These are phyloP conservation scores for Yamadazyma trypodendri DNA, from an alignment of 1,139 yeast genomes.

Conservation along the genomic window DNA sequence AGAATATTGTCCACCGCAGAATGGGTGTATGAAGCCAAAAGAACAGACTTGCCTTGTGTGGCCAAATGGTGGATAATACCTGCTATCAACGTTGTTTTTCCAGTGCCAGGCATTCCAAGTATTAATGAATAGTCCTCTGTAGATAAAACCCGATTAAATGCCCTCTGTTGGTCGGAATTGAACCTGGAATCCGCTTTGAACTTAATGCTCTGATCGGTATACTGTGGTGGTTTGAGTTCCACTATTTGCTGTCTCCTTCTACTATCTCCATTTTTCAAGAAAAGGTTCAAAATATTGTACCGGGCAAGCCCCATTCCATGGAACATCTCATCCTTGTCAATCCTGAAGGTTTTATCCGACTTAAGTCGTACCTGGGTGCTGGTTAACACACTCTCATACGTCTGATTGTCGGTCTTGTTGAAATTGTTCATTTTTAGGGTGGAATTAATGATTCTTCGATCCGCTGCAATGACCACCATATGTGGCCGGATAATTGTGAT, in stretches of 20 bases:
- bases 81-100: conserved; percentile 91
- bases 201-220: conserved; percentile 4
- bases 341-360: conserved; percentile 45
- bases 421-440: conserved; percentile 41
- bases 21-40: conserved; percentile 87
- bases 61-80: conserved; percentile 65
- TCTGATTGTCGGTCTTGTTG: conserved; percentile 23
- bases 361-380: not conserved
- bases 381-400: conserved; percentile 11
- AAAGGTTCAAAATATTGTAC: conserved; percentile 68
- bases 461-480: conserved; percentile 38
- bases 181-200: conserved; percentile 21
- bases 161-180: conserved; percentile 69
- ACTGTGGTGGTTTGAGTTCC: conserved; percentile 44
- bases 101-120: conserved; percentile 99
- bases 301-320: conserved; percentile 77
- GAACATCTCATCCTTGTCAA: conserved; percentile 79
- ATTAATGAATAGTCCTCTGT: conserved; percentile 77
- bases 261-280: conserved; percentile 54
- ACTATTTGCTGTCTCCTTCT: conserved; percentile 60
- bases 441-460: conserved; percentile 51
- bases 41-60: conserved; percentile 59
- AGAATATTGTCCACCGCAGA: conserved; percentile 94
- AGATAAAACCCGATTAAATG: conserved; percentile 61
- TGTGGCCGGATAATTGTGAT: conserved; percentile 42